Base-by-base conservation (phyloP, 345 rosid genomes). In the Salix arbutifolia region DNA sequence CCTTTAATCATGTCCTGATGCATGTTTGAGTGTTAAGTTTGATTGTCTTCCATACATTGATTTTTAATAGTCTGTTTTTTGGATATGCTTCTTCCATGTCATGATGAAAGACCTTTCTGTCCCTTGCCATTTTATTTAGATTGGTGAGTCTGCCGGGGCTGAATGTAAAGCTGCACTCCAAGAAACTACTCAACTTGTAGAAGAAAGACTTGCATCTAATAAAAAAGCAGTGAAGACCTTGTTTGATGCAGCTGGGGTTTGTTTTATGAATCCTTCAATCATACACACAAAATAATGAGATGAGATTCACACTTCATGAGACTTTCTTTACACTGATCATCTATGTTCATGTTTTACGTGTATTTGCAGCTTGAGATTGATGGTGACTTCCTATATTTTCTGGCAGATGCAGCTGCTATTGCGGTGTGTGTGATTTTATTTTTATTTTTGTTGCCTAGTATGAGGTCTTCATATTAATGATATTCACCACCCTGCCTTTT, bases 81-180 rank as follows among this genome's bases (percentile, higher is more conserved):
- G 50, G 44, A 12, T 56, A 69, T 78, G 28, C 31, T 65, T 30
- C 70, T 10, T 40, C 13, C 44, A 40, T 40, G 44, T 40, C 44
- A 10, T 40, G 44, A 40, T 40, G 44, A 40, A 40, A 40, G 13
- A 9, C 33, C 25, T 75, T 67, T 48, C 4, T 53, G 52, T 40
- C 14, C 58, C 16, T 67, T 46, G 17, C 50, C 23, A 69, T 46
- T 28, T 62, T 76, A 70, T 74, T 74, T 83, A 95, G 97, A 85
- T 95, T 79, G 98, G 97, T 73, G 90, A 81, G 67, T 95, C 98
- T 25, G 97, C 89, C 77, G 99, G 99, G 69, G 73, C 92, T 16
- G 97, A 93, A 83, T 95, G 99, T 75, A 95, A 95, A 89, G 91
- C 92, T 46, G 94, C 84, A 64, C 64, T 93, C 26, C 93, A 93